A percentile compares a stretch with the other conserved stretches of the same genome.
These are phyloP conservation scores for Auricularia auricula-judae DNA, from an alignment of 768 basidiomycete genomes.

Conservation along the genomic window DNA sequence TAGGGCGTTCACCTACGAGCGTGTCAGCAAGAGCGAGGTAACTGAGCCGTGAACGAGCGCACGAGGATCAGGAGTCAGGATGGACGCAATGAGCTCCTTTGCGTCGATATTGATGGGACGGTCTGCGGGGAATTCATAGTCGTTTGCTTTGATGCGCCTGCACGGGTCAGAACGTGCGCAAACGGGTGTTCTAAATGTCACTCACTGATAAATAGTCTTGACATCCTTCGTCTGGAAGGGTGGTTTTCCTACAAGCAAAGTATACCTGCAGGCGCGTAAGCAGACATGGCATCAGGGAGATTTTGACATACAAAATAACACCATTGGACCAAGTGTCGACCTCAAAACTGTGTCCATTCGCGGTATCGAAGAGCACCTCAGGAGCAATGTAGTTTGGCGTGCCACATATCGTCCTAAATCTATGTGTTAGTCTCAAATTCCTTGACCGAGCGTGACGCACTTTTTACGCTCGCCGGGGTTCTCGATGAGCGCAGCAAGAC, in stretches of 20 bases:
- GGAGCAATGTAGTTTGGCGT: constrained; percentile 99
- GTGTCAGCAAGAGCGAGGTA: not conserved
- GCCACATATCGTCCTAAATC: constrained; percentile 73
- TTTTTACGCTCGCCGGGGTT: constrained; percentile 95
- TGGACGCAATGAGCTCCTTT: constrained; percentile 67
- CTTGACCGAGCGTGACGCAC: constrained; percentile 19
- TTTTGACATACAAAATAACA: constrained; percentile 56
- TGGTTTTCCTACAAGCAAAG: constrained; percentile 85
- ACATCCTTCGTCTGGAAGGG: constrained; percentile 99
- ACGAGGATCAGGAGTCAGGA: constrained; percentile 74
- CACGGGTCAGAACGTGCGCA: constrained; percentile 2
- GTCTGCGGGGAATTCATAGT: constrained; percentile 84
- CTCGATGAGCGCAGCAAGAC: constrained; percentile 92
- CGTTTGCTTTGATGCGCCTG: constrained; percentile 86
- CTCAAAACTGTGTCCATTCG: constrained; percentile 95
- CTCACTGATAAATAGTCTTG: constrained; percentile 88
- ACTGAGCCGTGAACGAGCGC: constrained; percentile 4
- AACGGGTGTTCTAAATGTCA: constrained; percentile 1
- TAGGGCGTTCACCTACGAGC: constrained; percentile 51
- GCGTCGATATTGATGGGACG: constrained; percentile 59
- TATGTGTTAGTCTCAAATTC: not conserved
- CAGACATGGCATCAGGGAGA: not conserved
- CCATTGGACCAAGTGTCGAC: constrained; percentile 98
- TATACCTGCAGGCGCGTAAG: constrained; percentile 39
- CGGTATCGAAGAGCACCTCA: constrained; percentile 91